A percentile compares a stretch with the other conserved stretches of the same genome.
phyloP scores from a whole-genome alignment of 2,329 filamentous ascomycete genomes.

The Fusarium sp. region DNA sequence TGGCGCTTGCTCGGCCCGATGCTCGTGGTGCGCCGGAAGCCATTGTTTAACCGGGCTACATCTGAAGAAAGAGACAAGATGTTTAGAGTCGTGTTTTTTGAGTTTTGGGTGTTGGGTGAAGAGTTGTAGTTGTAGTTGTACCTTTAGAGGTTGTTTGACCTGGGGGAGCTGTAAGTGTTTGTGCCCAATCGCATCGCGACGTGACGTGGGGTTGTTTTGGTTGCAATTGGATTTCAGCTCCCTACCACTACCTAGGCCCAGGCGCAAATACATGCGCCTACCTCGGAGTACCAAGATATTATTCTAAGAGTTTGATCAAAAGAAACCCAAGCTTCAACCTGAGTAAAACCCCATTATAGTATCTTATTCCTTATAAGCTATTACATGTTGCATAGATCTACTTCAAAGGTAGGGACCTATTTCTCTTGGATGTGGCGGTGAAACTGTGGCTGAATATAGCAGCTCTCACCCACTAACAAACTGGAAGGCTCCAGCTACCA shows the following conservation, averaged over 20 bases:
- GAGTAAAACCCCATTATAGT: too few relatives aligned
- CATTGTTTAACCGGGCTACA: constrained; percentile 56
- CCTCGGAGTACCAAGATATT: too few relatives aligned
- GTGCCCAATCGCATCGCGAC: constrained; percentile 48
- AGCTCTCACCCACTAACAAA: constrained; percentile 17
- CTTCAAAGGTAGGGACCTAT: too few relatives aligned
- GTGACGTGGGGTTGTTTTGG: constrained; percentile 44
- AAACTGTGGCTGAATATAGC: constrained; percentile 33
- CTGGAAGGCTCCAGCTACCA: constrained; percentile 29
- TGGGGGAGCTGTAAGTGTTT: constrained; percentile 43
- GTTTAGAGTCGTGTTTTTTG: background rate
- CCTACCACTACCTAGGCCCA: too few relatives aligned
- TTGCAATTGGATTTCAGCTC: constrained; percentile 1
- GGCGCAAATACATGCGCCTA: background rate
- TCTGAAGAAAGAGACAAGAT: constrained; percentile 42
- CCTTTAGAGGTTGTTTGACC: constrained; percentile 24
- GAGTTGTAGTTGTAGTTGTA: constrained; percentile 13
- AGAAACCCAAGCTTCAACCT: too few relatives aligned
- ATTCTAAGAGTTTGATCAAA: too few relatives aligned
- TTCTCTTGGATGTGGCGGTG: constrained; percentile 37
- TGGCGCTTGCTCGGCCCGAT: constrained; percentile 60
- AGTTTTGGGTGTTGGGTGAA: background rate
- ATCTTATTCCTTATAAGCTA: too few relatives aligned
- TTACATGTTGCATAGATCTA: too few relatives aligned
- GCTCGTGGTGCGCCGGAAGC: constrained; percentile 58